A percentile compares a stretch with the other conserved stretches of the same genome.
phyloP scores from a whole-genome alignment of 148 eudicot species.

The Chenopodium quinoa region DNA sequence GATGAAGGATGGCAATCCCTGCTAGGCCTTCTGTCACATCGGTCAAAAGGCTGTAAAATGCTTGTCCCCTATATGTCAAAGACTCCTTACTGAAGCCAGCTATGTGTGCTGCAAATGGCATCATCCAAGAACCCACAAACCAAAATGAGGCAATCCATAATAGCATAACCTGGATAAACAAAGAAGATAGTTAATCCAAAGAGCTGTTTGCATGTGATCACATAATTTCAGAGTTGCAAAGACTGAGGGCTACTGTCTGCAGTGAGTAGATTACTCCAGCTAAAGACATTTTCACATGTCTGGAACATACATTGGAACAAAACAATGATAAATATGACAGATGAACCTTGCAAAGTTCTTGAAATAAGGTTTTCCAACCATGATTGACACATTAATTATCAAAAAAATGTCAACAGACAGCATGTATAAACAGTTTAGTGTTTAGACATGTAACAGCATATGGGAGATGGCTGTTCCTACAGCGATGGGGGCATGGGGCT shows the following conservation, averaged over 20 bases:
- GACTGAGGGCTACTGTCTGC: neutral
- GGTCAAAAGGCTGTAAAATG: constrained; percentile 73
- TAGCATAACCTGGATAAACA: constrained; percentile 57
- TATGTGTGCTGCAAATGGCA: constrained; percentile 74
- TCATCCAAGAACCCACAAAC: constrained; percentile 85
- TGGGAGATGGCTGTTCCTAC: neutral
- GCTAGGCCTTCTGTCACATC: constrained; percentile 78
- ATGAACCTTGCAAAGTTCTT: neutral
- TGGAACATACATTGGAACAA: neutral
- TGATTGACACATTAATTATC: neutral
- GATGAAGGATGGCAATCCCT: constrained; percentile 65
- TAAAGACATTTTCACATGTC: neutral
- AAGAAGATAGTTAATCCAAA: neutral
- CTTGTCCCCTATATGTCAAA: constrained; percentile 74
- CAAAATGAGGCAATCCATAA: constrained; percentile 77
- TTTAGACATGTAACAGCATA: neutral
- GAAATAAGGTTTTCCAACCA: neutral
- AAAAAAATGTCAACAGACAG: no score
- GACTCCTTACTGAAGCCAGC: constrained; percentile 71
- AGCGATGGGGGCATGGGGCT: neutral
- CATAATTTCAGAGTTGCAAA: neutral
- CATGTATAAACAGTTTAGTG: no score
- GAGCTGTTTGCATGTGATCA: neutral
- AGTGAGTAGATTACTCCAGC: neutral
- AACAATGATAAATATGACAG: neutral